Evolutionary conservation across 768 basidiomycete species (phyloP), one percentile per base, ranked within the genome.

Genomic region (Tylopilus balloui): DNA sequence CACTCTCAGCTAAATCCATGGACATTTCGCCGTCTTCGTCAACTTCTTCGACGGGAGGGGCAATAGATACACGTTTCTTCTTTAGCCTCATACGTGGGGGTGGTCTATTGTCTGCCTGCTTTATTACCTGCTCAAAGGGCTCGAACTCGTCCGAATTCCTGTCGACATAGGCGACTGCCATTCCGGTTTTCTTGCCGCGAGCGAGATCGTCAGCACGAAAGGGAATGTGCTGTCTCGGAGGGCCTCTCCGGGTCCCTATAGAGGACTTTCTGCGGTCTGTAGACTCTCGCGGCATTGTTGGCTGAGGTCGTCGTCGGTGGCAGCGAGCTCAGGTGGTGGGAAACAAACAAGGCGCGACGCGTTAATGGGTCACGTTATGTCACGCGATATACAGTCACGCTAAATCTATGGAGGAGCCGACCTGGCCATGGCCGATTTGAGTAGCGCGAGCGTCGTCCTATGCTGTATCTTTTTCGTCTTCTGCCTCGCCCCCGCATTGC

Each of bases 101-200:
- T 5, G 81, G 76, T n/a, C 79, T 73, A 42, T 76, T 76, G 68
- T 86, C 84, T 2, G 78, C 85, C 58, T 86, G 84, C 43, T 77
- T 75, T 39, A 90, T 75, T 45, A 91, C 63, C 59, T 88, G 77
- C 47, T 85, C 86, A 64, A 90, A 90, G 0, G 81, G 84, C 64
- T 91, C 88, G 62, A 90, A 89, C 24, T 86, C 88, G 65, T 89
- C 88, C 21, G 86, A 86, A 62, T 79, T 80, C 56, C 80, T 81
- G 52, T 84, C 80, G 48, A 89, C 79, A 59, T 79, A 78, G 32
- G 70, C 76, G 13, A 90, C 81, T 0, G 79, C 73, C 46, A 88
- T 75, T 5, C 88, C 88, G 0, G 88, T 91, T 63, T 81, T 86
- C 76, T 87, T 89, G 15, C 88, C 88, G 47, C 83, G 85, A 42